Base-by-base conservation (phyloP, 441 rosid species). In the Euphorbia celastroides region DNA sequence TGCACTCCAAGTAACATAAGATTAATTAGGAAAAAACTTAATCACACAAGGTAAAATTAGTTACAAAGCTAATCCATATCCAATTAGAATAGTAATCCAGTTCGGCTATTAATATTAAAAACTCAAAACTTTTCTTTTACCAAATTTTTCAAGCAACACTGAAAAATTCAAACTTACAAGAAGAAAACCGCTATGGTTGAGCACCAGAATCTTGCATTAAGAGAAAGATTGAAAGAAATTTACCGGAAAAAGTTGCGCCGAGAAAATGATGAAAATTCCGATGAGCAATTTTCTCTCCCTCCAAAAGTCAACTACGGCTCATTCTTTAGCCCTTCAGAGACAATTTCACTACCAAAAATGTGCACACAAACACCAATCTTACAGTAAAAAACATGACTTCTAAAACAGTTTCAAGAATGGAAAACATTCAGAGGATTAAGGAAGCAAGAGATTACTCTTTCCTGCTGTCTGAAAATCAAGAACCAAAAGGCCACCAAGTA, bases 371-470 rank as follows among this genome's bases (percentile, higher is more conserved):
- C 57, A 19, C 23, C 46, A 51, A 50, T 3, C 11, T 46, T 12
- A 8, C 31, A 1, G 16, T 6, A 0, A 32, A 51, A 58, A 17
- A 11, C 9, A 13, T 16, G 5, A 12, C 14, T 60, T 7, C 23
- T 13, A 59, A 25, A 17, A 48, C 7, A 31, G 26, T 9, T 13
- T 17, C 0, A 30, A 30, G 22, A 0, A n/a, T 0, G 23, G 2
- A 17, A 2, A 52, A 61, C 22, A 22, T 28, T 7, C 57, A 28
- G 19, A 54, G 30, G 9, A 7, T 52, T 12, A 25, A 30, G 8
- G 36, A 56, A 48, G 4, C 63, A 62, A 62, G 73, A 63, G 73
- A 70, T 19, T 44, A 70, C 44, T 63, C 59, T 2, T 63, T 44
- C 16, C 11, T 70, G 13, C 17, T 42, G 7, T 22, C 51, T 16